phyloP scores from a whole-genome alignment of 176 grass and related monocot species.

The Alopecurus myosuroides region DNA sequence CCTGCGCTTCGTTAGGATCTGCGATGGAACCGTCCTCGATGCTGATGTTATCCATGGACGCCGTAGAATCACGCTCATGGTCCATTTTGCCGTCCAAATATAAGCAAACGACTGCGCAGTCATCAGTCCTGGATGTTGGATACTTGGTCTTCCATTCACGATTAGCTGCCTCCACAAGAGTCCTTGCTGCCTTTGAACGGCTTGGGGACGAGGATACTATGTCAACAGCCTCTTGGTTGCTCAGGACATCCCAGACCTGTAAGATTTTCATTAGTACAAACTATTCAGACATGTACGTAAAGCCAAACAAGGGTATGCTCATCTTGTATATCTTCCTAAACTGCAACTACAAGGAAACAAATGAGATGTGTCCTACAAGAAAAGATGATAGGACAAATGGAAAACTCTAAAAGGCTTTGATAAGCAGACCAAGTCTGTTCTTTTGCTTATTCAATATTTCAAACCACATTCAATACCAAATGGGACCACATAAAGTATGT shows the following conservation, averaged over 20 bases:
- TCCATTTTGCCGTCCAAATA: slow-evolving; percentile 80
- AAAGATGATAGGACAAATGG: slow-evolving; percentile 6
- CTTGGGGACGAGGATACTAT: slow-evolving; percentile 67
- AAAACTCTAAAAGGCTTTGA: background rate
- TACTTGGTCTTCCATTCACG: slow-evolving; percentile 97
- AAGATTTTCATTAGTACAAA: slow-evolving; percentile 17
- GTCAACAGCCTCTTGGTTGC: slow-evolving; percentile 88
- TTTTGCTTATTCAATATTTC: slow-evolving; percentile 14
- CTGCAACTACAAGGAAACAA: slow-evolving; percentile 13
- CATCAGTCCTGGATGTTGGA: slow-evolving; percentile 79
- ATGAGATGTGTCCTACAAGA: background rate
- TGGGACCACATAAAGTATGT: background rate
- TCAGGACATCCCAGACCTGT: slow-evolving; percentile 98
- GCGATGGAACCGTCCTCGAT: slow-evolving; percentile 35
- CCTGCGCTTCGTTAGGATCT: slow-evolving; percentile 37
- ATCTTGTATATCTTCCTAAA: background rate
- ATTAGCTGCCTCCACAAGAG: slow-evolving; percentile 66
- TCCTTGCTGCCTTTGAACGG: slow-evolving; percentile 58
- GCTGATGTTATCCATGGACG: slow-evolving; percentile 52
- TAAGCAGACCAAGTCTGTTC: slow-evolving; percentile 8
- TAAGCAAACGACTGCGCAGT: slow-evolving; percentile 86
- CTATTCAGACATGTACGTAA: background rate
- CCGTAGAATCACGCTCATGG: slow-evolving; percentile 42
- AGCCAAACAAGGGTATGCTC: background rate
- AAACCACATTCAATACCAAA: background rate